Evolutionary conservation across 2,329 filamentous ascomycete species (phyloP).

Genomic region (Tolypocladium capitatum): DNA sequence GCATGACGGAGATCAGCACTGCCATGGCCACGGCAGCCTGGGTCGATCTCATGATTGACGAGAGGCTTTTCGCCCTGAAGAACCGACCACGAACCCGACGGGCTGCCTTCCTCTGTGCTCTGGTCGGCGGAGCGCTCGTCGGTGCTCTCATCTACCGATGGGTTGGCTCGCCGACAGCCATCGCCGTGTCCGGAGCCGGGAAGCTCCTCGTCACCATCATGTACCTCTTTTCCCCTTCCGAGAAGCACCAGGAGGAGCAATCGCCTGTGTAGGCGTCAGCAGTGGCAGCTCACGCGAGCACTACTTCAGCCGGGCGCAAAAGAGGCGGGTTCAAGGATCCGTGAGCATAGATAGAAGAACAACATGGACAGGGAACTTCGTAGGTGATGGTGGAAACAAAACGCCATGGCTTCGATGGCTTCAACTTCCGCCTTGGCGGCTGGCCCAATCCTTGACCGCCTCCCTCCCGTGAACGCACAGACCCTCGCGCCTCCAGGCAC

Average conservation of each 20-base stretch:
- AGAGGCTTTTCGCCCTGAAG: conserved; percentile 26
- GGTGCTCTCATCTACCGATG: conserved; percentile 33
- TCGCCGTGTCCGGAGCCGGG: conserved; percentile 12
- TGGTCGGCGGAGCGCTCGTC: conserved; percentile 34
- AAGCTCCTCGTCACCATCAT: conserved; percentile 11
- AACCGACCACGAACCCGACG: conserved; percentile 39
- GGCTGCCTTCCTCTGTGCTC: conserved; percentile 31
- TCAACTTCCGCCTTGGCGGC: no score
- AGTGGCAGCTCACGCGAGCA: background rate
- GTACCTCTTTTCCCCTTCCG: conserved; percentile 8
- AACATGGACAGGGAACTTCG: no score
- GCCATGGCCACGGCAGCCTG: conserved; percentile 53
- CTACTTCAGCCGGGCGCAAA: background rate
- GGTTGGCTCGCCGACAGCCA: conserved; percentile 10
- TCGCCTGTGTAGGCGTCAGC: background rate
- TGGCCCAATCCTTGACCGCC: no score
- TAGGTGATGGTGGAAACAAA: no score
- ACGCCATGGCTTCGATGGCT: no score
- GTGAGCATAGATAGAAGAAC: background rate
- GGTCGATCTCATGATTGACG: conserved; percentile 46
- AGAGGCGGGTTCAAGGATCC: no score
- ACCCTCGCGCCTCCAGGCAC: no score
- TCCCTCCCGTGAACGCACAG: no score
- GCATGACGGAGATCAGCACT: conserved; percentile 48
- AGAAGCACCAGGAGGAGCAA: conserved; percentile 4